Conservation (phyloP, 176 grass and related monocot genomes). For the Dendrocalamus sinicus region DNA sequence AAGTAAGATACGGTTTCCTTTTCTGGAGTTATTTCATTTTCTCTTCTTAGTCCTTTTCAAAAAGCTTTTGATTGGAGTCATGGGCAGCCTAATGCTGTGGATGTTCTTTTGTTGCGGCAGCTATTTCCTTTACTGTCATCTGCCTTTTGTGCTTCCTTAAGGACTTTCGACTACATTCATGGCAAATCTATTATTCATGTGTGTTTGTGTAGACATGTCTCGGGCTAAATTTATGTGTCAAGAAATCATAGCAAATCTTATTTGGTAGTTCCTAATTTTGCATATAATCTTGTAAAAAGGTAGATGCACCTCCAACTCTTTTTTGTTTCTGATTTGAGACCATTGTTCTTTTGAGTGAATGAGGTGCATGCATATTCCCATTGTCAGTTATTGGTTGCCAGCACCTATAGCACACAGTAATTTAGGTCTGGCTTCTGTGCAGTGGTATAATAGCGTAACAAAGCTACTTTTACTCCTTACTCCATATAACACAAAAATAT, state of each 20-base stretch:
- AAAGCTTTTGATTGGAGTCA: background rate
- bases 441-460: background rate
- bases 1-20: conserved; percentile 37
- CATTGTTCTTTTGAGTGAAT: background rate
- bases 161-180: background rate
- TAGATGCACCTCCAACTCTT: background rate
- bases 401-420: conserved; percentile 1
- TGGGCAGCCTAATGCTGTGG: background rate
- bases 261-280: background rate
- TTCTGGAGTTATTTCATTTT: background rate
- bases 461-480: background rate
- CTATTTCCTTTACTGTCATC: background rate
- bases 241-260: background rate
- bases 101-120: background rate
- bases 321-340: background rate
- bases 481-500: background rate
- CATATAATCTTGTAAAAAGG: background rate
- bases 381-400: background rate
- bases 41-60: background rate
- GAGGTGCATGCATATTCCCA: background rate
- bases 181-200: conserved; percentile 5
- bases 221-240: background rate
- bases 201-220: background rate
- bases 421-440: background rate
- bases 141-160: background rate